These are phyloP conservation scores for Fagus sylvatica DNA, from an alignment of 306 rosid genomes.

Conservation along the genomic window DNA sequence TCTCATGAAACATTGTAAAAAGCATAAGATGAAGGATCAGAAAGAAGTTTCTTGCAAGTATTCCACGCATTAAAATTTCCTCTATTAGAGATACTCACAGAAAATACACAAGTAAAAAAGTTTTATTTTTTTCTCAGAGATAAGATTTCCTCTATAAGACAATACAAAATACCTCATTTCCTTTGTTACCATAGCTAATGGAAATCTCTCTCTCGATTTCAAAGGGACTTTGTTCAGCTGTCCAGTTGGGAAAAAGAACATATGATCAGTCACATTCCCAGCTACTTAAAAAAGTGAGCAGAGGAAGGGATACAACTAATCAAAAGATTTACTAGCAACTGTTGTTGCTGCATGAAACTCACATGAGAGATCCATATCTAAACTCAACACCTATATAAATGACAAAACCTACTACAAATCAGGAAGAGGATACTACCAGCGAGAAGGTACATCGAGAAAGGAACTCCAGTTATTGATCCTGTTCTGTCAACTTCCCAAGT, in stretches of 20 bases:
- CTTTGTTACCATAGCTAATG: constrained; percentile 92
- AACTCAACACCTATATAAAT: neutral
- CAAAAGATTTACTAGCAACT: constrained; percentile 13
- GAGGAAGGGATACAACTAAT: neutral
- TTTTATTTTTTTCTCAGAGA: neutral
- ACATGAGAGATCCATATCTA: neutral
- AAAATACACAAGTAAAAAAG: neutral
- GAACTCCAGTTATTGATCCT: constrained; percentile 63
- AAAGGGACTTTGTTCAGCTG: constrained; percentile 64
- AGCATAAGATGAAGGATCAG: neutral
- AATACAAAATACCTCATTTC: constrained; percentile 72
- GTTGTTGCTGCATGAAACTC: constrained; percentile 7
- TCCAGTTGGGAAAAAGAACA: constrained; percentile 27
- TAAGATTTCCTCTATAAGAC: neutral
- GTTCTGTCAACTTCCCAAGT: constrained; percentile 95
- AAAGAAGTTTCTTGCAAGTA: neutral
- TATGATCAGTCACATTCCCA: constrained; percentile 20
- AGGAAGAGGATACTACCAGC: constrained; percentile 56
- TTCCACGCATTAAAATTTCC: neutral
- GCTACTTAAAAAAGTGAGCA: constrained; percentile 12
- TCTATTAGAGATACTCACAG: neutral
- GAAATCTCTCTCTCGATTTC: constrained; percentile 60
- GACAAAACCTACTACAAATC: constrained; percentile 7
- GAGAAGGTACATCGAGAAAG: constrained; percentile 87
- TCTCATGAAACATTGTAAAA: neutral